Evolutionary conservation across 306 rosid species (phyloP), one percentile per base, ranked within the genome.

Genomic region (Crotalaria pallida): DNA sequence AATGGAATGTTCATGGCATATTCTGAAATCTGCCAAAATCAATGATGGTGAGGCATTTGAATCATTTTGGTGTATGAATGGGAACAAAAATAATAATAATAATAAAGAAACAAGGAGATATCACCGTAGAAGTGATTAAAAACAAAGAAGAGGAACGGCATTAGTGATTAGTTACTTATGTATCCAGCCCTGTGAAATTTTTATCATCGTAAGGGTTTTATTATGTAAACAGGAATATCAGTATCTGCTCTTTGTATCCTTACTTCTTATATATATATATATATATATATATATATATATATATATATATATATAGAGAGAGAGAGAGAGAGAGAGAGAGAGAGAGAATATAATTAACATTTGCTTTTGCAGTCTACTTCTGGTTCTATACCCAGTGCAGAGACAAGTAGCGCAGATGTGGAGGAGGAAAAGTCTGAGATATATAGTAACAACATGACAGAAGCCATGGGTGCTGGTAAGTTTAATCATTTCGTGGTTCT

Each of bases 401-500:
- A 84, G 82, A 75, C 65, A 5, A 83, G 91, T 58, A 86, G 84
- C 33, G 69, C 85, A 0, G 55, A 77, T 26, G 55, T 44, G 34
- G 5, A 91, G 74, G 96, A 86, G 83, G 96, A 80, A 36, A 85
- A 85, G 72, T 94, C 99, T 23, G 96, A 89, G 70, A 69, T 50
- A 60, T 94, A 91, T 50, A 89, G 96, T 78, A 52, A 73, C 44
- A 79, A 84, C 81, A 94, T 94, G 99, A 89, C 97, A 48, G 83
- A 84, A 80, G 97, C 97, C 66, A 91, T 91, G 97, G 99, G 97
- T 75, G 96, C 96, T 72, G 99, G 99, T 94, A 87, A 77, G 89
- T 80, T 81, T 41, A 36, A 47, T 65, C 11, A 57, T 56, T 66
- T 38, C 60, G 12, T 71, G 33, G 27, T 69, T 69, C 31, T 69